Percentiles rank a stretch among this genome's conserved stretches.
Evolutionary conservation across 164 flowering plant species (phyloP).

Genomic region (Stephania japonica): DNA sequence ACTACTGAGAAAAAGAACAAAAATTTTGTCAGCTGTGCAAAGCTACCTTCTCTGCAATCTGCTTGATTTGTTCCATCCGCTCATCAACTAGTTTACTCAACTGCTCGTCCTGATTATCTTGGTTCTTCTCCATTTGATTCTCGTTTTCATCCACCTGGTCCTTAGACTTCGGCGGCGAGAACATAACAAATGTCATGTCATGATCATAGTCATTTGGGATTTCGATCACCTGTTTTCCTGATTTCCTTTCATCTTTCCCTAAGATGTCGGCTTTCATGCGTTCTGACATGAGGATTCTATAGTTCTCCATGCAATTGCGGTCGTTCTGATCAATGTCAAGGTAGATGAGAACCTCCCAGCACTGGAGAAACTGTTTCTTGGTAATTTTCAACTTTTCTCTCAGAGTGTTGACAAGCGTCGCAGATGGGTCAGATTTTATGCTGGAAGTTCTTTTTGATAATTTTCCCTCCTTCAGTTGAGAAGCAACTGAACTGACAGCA

Average conservation of each 20-base stretch:
- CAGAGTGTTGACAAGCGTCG: constrained; percentile 42
- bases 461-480: constrained; percentile 37
- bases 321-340: constrained; percentile 57
- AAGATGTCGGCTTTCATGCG: constrained; percentile 51
- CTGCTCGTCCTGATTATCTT: constrained; percentile 58
- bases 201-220: constrained; percentile 56
- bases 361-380: constrained; percentile 78
- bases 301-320: constrained; percentile 46
- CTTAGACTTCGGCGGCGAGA: constrained; percentile 32
- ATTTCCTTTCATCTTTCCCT: constrained; percentile 63
- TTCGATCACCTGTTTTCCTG: constrained; percentile 56
- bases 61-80: constrained; percentile 53
- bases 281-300: constrained; percentile 39
- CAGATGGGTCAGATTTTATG: constrained; percentile 47
- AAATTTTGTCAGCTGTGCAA: constrained; percentile 1
- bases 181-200: constrained; percentile 81
- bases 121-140: constrained; percentile 37
- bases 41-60: constrained; percentile 56
- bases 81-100: constrained; percentile 64
- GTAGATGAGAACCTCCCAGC: constrained; percentile 92
- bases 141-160: constrained; percentile 22
- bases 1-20: background rate
- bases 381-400: constrained; percentile 62
- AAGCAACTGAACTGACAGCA: constrained; percentile 13
- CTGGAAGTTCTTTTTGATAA: constrained; percentile 43